These are phyloP conservation scores for Plectosphaerella cucumerina DNA, from an alignment of 2,329 filamentous ascomycete genomes.

Conservation along the genomic window DNA sequence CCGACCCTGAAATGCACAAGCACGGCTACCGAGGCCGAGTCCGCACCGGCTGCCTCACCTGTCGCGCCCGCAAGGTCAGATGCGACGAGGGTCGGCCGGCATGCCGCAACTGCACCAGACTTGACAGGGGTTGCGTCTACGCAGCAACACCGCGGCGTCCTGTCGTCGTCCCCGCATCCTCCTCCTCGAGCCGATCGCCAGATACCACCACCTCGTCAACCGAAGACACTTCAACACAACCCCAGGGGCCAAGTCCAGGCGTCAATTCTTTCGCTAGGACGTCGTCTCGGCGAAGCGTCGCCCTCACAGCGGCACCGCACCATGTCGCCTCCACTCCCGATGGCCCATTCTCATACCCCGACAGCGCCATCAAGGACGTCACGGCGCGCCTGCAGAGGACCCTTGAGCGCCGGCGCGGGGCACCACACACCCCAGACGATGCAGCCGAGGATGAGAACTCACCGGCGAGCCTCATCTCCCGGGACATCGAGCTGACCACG, in stretches of 20 bases:
- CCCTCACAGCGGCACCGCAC: not conserved
- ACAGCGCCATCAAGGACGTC: not conserved
- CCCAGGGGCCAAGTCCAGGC: no score
- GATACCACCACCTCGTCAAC: not conserved
- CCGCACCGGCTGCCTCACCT: slow-evolving; percentile 16
- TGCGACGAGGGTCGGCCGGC: slow-evolving; percentile 13
- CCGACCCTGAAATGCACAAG: not conserved
- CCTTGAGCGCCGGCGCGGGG: not conserved
- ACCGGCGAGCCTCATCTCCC: slow-evolving; percentile 12
- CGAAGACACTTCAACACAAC: not conserved
- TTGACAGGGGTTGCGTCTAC: slow-evolving; percentile 11
- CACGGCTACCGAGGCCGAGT: slow-evolving; percentile 15
- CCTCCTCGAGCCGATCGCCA: slow-evolving; percentile 2
- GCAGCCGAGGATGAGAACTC: slow-evolving; percentile 4
- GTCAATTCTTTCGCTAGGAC: no score
- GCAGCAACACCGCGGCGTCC: not conserved
- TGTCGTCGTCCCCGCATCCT: not conserved
- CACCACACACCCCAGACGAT: not conserved
- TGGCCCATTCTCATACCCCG: not conserved
- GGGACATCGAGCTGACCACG: slow-evolving; percentile 16
- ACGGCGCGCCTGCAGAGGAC: not conserved
- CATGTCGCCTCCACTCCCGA: not conserved
- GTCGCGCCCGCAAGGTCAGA: slow-evolving; percentile 15
- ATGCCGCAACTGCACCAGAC: slow-evolving; percentile 12
- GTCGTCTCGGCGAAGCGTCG: no score